Evolutionary conservation across 2,329 filamentous ascomycete species (phyloP).

Genomic region (Penicillium rolfsii): DNA sequence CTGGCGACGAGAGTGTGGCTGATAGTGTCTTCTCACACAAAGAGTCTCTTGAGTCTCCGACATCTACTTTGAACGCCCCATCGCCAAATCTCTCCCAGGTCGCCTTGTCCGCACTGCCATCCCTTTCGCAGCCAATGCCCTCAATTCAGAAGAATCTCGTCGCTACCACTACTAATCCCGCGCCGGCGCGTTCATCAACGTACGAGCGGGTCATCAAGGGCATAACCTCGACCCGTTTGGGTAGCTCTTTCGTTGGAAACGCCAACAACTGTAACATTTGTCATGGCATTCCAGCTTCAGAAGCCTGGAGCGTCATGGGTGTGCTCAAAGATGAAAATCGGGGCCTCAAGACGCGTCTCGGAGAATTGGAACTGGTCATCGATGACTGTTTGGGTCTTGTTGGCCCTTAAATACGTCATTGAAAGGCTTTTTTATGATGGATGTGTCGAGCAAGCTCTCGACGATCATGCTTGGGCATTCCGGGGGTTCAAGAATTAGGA

Average conservation of each 20-base stretch:
- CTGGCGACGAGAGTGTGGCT: conserved; percentile 57
- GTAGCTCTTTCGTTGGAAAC: conserved; percentile 36
- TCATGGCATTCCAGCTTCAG: conserved; percentile 44
- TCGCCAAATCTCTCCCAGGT: conserved; percentile 44
- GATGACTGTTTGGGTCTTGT: conserved; percentile 62
- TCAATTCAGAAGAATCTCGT: conserved; percentile 39
- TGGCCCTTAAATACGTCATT: conserved; percentile 31
- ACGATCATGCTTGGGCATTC: neutral
- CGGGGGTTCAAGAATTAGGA: conserved; percentile 12
- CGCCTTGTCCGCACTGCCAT: conserved; percentile 34
- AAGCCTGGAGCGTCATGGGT: conserved; percentile 59
- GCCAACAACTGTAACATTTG: conserved; percentile 46
- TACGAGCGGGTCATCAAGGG: conserved; percentile 52
- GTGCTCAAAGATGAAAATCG: conserved; percentile 60
- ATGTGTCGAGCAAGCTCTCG: conserved; percentile 1
- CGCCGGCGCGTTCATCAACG: conserved; percentile 36
- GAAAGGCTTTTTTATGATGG: conserved; percentile 1
- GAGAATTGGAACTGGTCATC: conserved; percentile 57
- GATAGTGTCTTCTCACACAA: conserved; percentile 53
- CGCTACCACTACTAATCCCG: conserved; percentile 24
- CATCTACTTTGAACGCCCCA: conserved; percentile 41
- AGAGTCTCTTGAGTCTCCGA: conserved; percentile 39
- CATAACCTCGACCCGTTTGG: conserved; percentile 40
- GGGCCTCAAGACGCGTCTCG: conserved; percentile 56
- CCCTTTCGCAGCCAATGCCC: conserved; percentile 33